phyloP scores from a whole-genome alignment of 768 basidiomycete species.

The Favolaschia claudopus region DNA sequence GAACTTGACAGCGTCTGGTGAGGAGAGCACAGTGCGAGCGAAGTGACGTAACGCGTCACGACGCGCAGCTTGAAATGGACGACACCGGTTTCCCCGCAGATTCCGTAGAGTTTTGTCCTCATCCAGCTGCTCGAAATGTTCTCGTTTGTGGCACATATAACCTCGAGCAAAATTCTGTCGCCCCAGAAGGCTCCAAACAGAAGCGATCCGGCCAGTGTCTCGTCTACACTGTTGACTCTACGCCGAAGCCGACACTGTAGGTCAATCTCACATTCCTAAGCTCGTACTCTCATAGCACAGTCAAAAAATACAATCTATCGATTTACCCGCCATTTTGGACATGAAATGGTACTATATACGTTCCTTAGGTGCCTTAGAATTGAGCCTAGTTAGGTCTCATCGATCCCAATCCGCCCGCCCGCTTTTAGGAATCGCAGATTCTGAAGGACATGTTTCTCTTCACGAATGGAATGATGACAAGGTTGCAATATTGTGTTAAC shows the following conservation, averaged over 20 bases:
- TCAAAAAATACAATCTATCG: constrained; percentile 68
- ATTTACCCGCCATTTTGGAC: constrained; percentile 86
- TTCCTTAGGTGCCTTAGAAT: background rate
- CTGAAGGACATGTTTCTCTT: constrained; percentile 80
- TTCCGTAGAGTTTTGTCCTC: constrained; percentile 90
- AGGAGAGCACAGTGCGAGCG: too few species aligned
- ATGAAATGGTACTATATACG: constrained; percentile 84
- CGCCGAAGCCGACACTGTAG: constrained; percentile 9
- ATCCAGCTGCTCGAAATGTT: constrained; percentile 60
- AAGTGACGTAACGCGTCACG: too few species aligned
- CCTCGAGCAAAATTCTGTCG: constrained; percentile 52
- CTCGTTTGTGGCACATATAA: constrained; percentile 95
- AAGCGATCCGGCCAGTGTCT: constrained; percentile 76
- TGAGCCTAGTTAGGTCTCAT: constrained; percentile 62
- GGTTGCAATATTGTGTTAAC: constrained; percentile 35
- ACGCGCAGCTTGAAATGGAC: too few species aligned
- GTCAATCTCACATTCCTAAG: constrained; percentile 7
- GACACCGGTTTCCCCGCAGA: constrained; percentile 90
- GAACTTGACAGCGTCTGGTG: too few species aligned
- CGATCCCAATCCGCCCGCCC: constrained; percentile 48
- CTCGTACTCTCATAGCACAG: constrained; percentile 42
- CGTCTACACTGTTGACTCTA: constrained; percentile 58
- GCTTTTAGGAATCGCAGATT: constrained; percentile 79
- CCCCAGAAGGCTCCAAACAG: constrained; percentile 36
- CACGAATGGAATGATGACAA: constrained; percentile 60